phyloP scores from a whole-genome alignment of 2,329 filamentous ascomycete species.

The Neonectria hederae region DNA sequence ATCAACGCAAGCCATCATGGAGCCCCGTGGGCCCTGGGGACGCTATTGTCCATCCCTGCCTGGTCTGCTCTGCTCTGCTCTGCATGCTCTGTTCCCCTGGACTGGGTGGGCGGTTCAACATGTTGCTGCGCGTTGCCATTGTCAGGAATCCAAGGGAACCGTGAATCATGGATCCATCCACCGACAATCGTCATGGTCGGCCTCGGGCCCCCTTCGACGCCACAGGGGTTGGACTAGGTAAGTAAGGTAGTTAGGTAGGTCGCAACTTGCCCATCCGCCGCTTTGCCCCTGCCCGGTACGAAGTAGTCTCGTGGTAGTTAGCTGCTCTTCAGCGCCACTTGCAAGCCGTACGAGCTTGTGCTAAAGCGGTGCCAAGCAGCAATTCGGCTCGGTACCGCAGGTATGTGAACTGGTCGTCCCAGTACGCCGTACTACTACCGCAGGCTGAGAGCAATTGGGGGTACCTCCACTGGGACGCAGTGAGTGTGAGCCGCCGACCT shows the following conservation, averaged over 20 bases:
- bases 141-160: neutral
- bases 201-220: neutral
- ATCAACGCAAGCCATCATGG: slow-evolving; percentile 22
- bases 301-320: neutral
- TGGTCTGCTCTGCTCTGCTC: neutral
- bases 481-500: slow-evolving; percentile 19
- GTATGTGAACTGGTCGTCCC: neutral
- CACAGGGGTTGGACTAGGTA: neutral
- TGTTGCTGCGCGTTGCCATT: no score
- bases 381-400: no score
- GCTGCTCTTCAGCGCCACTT: neutral
- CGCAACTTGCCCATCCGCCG: neutral
- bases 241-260: no score
- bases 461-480: no score
- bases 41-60: neutral
- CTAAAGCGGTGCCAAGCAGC: no score
- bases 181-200: neutral
- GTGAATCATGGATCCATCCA: neutral
- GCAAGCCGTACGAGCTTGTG: no score
- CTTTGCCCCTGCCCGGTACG: neutral
- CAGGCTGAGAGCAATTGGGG: neutral
- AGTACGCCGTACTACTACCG: neutral
- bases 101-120: no score
- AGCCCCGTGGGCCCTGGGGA: slow-evolving; percentile 12
- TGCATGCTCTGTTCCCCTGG: no score